Evolutionary conservation across 2,329 filamentous ascomycete genomes (phyloP).

Genomic region (Pestalotiopsis sp.): DNA sequence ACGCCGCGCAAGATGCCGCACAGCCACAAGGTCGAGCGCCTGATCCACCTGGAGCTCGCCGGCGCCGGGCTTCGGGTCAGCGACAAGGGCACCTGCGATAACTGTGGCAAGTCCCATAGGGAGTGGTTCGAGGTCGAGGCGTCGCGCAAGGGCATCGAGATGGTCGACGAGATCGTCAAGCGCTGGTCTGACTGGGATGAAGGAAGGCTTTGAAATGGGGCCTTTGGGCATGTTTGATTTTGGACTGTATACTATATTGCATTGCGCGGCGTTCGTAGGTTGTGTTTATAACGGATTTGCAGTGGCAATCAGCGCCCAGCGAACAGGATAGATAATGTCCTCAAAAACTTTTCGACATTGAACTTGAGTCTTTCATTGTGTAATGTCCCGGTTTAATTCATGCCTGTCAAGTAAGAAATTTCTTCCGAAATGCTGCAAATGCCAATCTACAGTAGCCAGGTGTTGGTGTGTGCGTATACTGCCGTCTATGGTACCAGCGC

Average conservation of each 20-base stretch:
- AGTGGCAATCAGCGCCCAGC: not conserved
- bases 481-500: no score
- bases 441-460: no score
- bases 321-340: not conserved
- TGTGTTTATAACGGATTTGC: not conserved
- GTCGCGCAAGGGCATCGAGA: conserved; percentile 68
- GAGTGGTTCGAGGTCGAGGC: conserved; percentile 96
- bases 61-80: conserved; percentile 57
- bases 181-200: conserved; percentile 89
- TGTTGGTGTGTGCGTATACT: no score
- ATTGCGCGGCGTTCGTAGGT: conserved; percentile 1
- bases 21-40: conserved; percentile 82
- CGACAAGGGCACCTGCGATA: conserved; percentile 64
- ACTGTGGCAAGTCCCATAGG: conserved; percentile 82
- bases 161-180: conserved; percentile 70
- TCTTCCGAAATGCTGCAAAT: no score
- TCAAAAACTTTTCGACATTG: no score
- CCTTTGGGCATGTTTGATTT: not conserved
- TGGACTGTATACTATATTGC: not conserved
- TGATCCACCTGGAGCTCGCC: conserved; percentile 89
- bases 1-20: conserved; percentile 76
- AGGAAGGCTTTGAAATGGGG: conserved; percentile 25
- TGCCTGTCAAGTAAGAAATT: no score
- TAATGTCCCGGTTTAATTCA: no score
- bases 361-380: no score